These are phyloP conservation scores for Cyberlindnera galapagoensis DNA, from an alignment of 805 yeast species.

Conservation along the genomic window DNA sequence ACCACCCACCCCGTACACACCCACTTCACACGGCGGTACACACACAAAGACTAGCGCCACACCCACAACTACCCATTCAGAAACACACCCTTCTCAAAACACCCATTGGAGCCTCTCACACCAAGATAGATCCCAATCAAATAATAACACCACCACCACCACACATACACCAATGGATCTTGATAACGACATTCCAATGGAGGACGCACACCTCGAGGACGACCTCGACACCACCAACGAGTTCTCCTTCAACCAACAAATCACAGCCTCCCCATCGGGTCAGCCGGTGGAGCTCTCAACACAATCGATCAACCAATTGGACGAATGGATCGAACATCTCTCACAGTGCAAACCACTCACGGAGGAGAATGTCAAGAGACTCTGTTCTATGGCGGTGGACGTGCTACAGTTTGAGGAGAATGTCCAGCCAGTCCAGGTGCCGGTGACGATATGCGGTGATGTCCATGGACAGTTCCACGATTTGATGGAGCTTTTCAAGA, in stretches of 20 bases:
- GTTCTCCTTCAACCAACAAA: constrained; percentile 32
- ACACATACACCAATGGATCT: constrained; percentile 48
- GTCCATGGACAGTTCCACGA: constrained; percentile 97
- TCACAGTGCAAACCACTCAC: constrained; percentile 73
- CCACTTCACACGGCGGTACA: neutral
- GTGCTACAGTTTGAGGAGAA: constrained; percentile 88
- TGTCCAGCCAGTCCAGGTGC: constrained; percentile 91
- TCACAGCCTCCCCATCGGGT: constrained; percentile 30
- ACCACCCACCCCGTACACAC: neutral
- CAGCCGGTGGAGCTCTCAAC: constrained; percentile 31
- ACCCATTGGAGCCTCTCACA: too few relatives aligned
- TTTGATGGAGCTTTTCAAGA: constrained; percentile 84
- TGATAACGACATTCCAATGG: constrained; percentile 82
- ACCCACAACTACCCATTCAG: neutral
- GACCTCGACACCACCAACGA: constrained; percentile 30
- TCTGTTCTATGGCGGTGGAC: constrained; percentile 89
- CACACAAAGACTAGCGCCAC: neutral
- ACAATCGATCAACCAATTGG: constrained; percentile 60
- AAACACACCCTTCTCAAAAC: neutral
- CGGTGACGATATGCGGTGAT: constrained; percentile 96
- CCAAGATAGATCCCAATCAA: too few relatives aligned
- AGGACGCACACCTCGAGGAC: constrained; percentile 67
- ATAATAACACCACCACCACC: too few relatives aligned
- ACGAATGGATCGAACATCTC: constrained; percentile 80
- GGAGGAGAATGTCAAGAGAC: constrained; percentile 70